Conservation (phyloP, 805 yeast genomes). For the Candida odintsovae region DNA sequence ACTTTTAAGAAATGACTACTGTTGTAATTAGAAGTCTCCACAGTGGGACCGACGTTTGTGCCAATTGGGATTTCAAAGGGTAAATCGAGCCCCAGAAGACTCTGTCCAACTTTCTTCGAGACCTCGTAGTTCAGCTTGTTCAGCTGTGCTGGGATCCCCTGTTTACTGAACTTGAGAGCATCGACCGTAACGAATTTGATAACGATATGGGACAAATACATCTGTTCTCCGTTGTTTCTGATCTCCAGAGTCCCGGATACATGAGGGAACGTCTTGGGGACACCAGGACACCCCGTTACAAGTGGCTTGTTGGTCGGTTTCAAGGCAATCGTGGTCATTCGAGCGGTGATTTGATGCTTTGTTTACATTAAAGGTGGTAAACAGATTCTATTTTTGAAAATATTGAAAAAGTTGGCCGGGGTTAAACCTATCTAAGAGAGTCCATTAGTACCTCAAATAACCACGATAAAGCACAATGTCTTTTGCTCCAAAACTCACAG, state of each 20-base stretch:
- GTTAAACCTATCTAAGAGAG: neutral
- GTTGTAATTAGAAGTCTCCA: constrained; percentile 38
- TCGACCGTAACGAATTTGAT: constrained; percentile 46
- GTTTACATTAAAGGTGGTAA: neutral
- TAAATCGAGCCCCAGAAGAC: constrained; percentile 48
- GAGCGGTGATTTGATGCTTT: neutral
- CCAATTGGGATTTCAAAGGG: constrained; percentile 55
- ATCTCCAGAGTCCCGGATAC: constrained; percentile 52
- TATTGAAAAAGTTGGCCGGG: neutral
- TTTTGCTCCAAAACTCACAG: neutral
- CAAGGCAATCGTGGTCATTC: constrained; percentile 16
- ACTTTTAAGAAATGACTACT: constrained; percentile 42
- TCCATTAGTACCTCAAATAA: too few species aligned
- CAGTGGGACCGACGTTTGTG: constrained; percentile 47
- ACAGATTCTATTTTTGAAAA: too few species aligned
- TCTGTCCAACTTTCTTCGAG: constrained; percentile 32
- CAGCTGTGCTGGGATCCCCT: constrained; percentile 28
- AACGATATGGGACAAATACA: constrained; percentile 42
- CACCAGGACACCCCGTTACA: constrained; percentile 65
- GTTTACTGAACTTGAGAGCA: constrained; percentile 36
- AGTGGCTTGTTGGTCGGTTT: constrained; percentile 48
- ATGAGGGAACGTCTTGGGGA: constrained; percentile 54
- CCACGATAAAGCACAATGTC: neutral
- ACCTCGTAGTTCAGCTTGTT: constrained; percentile 27
- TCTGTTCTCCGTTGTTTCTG: constrained; percentile 42